Evolutionary conservation across 1,139 yeast genomes (phyloP), one percentile per base, ranked within the genome.

Genomic region (Casaregolazyma lundiana): DNA sequence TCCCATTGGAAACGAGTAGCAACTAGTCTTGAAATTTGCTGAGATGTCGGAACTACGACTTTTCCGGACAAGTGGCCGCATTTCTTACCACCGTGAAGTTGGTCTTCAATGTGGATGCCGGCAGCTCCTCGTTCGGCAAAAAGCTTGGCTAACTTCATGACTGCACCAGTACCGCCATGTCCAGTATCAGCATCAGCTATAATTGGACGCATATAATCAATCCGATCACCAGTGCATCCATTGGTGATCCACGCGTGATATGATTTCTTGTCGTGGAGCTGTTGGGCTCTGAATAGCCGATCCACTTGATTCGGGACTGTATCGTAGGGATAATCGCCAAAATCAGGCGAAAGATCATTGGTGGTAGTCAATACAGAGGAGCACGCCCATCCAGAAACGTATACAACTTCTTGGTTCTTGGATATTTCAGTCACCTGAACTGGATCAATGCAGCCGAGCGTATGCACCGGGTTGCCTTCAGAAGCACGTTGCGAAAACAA

Each of bases 141-240:
- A 45, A 78, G 59, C 59, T 80, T 80, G 35, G 84, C 80, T 41
- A 77, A 63, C 58, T 80, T 80, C 80, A 78, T 77, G 16, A 80
- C 81, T 0, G 84, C 74, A 2, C 81, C 77, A 16, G 75, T 66
- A 16, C 85, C 83, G n/a, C 85, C 85, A 59, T 78, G 83, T 7
- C 85, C 85, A 57, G 82, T 80, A 53, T 80, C 85, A 7, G 76
- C 85, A 57, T 80, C 85, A 4, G 85, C 85, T 54, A 80, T 73
- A 47, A 80, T 78, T 9, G 85, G 85, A 46, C 80, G 68, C 55
- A 80, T 58, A 57, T 77, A 79, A 55, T 80, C 83, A 39, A 70
- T 63, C 49, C 68, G 53, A 7, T 35, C 45, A 6, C 39, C 38
- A 11, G 36, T 9, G 19, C 24, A 24, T 44, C 68, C 65, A 32